Percentiles rank a stretch among this genome's conserved stretches.
Conservation (phyloP, 2,329 filamentous ascomycete species). For the Exophiala sideris region DNA sequence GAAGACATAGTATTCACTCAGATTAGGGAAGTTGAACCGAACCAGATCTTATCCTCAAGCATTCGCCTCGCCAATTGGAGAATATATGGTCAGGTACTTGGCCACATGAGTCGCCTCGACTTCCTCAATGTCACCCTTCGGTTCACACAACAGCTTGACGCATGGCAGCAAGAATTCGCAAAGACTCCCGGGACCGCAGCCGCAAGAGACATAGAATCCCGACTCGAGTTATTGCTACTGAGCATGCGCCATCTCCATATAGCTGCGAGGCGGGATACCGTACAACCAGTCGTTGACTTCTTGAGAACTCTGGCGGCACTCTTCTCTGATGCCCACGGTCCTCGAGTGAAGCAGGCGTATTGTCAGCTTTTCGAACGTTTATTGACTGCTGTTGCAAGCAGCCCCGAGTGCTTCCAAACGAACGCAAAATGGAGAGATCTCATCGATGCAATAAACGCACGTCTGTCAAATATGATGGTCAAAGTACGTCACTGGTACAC, state of each 20-base stretch:
- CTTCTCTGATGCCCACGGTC: constrained; percentile 81
- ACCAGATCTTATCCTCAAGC: constrained; percentile 66
- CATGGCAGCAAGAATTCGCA: constrained; percentile 70
- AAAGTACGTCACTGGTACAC: constrained; percentile 92
- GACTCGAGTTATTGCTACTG: constrained; percentile 79
- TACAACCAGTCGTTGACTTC: constrained; percentile 64
- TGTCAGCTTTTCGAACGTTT: constrained; percentile 87
- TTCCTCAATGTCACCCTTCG: constrained; percentile 79
- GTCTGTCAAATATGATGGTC: constrained; percentile 76
- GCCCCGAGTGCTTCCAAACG: constrained; percentile 71
- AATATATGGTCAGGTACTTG: constrained; percentile 85
- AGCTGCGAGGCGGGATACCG: constrained; percentile 65
- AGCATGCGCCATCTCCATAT: constrained; percentile 89
- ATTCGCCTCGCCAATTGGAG: constrained; percentile 93
- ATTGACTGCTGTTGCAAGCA: constrained; percentile 80
- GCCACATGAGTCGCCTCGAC: constrained; percentile 93
- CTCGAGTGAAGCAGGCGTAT: constrained; percentile 87
- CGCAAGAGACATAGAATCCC: constrained; percentile 69
- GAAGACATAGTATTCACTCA: constrained; percentile 97
- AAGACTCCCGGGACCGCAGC: constrained; percentile 59
- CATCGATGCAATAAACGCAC: constrained; percentile 70
- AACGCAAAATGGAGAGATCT: constrained; percentile 85
- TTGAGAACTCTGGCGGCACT: constrained; percentile 76
- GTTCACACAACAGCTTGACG: constrained; percentile 77
- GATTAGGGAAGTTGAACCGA: constrained; percentile 80